phyloP scores from a whole-genome alignment of 1,284 basidiomycete species.

The Fomes fomentarius region DNA sequence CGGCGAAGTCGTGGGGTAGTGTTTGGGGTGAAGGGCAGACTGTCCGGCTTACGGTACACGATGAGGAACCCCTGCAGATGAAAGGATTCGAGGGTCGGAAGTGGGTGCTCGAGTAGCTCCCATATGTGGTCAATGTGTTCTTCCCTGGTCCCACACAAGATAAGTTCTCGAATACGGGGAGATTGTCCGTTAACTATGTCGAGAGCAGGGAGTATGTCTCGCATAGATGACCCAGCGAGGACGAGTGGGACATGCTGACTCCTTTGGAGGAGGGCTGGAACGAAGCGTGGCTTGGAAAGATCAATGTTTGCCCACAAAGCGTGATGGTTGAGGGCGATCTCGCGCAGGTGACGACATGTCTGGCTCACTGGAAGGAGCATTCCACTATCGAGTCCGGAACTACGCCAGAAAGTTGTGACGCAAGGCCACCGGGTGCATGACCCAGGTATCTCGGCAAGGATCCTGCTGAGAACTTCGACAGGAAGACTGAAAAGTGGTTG shows the following conservation, averaged over 20 bases:
- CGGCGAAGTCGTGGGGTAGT: not conserved
- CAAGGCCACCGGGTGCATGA: not conserved
- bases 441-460: not conserved
- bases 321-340: not conserved
- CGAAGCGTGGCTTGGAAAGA: not conserved
- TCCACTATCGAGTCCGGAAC: not conserved
- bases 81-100: not conserved
- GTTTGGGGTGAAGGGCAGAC: not conserved
- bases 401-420: not conserved
- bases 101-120: not conserved
- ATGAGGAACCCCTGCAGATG: not conserved
- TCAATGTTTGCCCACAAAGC: not conserved
- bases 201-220: not conserved
- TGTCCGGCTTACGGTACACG: not conserved
- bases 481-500: conserved; percentile 1
- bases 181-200: not conserved
- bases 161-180: not conserved
- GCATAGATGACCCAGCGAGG: not conserved
- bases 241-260: not conserved
- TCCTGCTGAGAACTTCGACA: not conserved
- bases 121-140: not conserved
- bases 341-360: conserved; percentile 4
- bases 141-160: not conserved
- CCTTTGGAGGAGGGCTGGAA: not conserved
- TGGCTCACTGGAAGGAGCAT: not conserved